phyloP scores from a whole-genome alignment of 1,284 basidiomycete genomes.

The Vanrija sp. region DNA sequence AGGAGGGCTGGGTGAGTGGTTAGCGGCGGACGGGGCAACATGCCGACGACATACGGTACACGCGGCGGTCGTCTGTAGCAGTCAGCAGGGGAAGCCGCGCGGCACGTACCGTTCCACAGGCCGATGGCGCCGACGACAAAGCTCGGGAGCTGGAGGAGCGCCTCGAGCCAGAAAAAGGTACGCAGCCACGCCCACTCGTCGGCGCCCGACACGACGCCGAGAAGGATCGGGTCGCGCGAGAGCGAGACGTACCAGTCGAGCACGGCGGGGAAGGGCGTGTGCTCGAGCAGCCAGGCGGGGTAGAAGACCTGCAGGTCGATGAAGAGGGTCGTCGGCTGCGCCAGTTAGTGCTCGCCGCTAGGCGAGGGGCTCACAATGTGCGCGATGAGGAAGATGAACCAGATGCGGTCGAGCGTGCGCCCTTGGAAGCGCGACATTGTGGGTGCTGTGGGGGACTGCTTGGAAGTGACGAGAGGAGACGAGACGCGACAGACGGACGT shows the following conservation, averaged over 20 bases:
- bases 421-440: slow-evolving; percentile 28
- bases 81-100: background rate
- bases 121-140: slow-evolving; percentile 65
- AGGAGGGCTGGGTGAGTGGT: slow-evolving; percentile 52
- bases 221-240: slow-evolving; percentile 42
- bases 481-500: background rate
- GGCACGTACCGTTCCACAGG: slow-evolving; percentile 58
- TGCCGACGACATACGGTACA: slow-evolving; percentile 31
- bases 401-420: slow-evolving; percentile 31
- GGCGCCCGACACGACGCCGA: slow-evolving; percentile 21
- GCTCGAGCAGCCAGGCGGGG: slow-evolving; percentile 24
- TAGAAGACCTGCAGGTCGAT: slow-evolving; percentile 44
- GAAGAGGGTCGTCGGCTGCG: slow-evolving; percentile 16
- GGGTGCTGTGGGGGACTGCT: background rate
- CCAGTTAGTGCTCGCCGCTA: background rate
- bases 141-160: slow-evolving; percentile 69
- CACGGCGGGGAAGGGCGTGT: slow-evolving; percentile 25
- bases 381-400: slow-evolving; percentile 34
- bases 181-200: slow-evolving; percentile 39
- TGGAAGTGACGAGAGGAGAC: background rate
- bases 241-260: slow-evolving; percentile 33
- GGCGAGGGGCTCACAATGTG: slow-evolving; percentile 4
- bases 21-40: background rate
- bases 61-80: slow-evolving; percentile 35
- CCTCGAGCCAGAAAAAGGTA: slow-evolving; percentile 35